Conservation (phyloP, 2,329 filamentous ascomycete species). For the Thielaviopsis musarum region DNA sequence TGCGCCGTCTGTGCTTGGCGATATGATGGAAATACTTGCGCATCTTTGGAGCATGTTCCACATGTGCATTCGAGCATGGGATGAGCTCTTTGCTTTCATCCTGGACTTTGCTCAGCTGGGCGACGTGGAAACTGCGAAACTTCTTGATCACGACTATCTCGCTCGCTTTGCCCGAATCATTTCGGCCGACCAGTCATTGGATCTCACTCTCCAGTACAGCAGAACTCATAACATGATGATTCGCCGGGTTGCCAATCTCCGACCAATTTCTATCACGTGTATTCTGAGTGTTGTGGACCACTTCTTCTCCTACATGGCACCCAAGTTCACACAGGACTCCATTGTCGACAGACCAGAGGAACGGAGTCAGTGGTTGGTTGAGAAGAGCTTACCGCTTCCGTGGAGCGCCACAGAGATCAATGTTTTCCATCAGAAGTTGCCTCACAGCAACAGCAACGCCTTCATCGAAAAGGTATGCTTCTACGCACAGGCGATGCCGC, state of each 20-base stretch:
- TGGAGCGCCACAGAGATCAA: constrained; percentile 31
- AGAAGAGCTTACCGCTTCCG: constrained; percentile 22
- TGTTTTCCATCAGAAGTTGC: constrained; percentile 27
- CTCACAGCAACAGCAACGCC: constrained; percentile 26
- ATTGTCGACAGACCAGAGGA: constrained; percentile 24
- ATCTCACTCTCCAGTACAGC: constrained; percentile 36
- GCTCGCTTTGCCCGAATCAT: constrained; percentile 41
- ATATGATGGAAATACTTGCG: constrained; percentile 31
- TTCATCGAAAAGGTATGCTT: constrained; percentile 50
- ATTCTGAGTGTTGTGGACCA: constrained; percentile 17
- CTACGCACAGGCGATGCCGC: constrained; percentile 37
- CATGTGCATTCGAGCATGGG: constrained; percentile 48
- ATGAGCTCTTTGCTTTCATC: constrained; percentile 59
- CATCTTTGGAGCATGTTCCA: constrained; percentile 48
- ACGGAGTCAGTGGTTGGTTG: constrained; percentile 21
- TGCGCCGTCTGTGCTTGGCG: constrained; percentile 21
- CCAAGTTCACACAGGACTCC: constrained; percentile 18
- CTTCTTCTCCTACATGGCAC: constrained; percentile 28
- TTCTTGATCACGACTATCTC: constrained; percentile 47
- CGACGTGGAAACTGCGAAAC: constrained; percentile 34
- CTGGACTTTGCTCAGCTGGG: constrained; percentile 48
- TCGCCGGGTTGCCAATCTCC: constrained; percentile 24
- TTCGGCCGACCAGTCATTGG: constrained; percentile 36
- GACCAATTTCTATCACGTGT: neutral
- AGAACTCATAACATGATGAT: constrained; percentile 36